Evolutionary conservation across 1,284 basidiomycete genomes (phyloP), one percentile per base, ranked within the genome.

Genomic region (Leccinum subfulvum): DNA sequence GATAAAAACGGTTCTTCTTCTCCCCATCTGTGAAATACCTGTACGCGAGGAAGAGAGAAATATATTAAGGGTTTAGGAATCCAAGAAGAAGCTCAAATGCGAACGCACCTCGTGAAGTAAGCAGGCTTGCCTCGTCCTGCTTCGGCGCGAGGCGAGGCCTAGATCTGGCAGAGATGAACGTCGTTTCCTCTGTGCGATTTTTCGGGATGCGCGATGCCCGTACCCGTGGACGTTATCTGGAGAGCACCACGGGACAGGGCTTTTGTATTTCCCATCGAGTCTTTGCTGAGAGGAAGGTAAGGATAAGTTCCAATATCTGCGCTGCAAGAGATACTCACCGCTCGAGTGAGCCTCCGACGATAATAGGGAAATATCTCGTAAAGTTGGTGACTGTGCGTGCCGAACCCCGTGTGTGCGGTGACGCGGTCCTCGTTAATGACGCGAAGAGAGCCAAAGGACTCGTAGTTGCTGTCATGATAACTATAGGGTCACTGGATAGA

Each of bases 391-490:
- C 83, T 81, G 71, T 98, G 95, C 0, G 87, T 89, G 3, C 92
- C 94, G 69, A 98, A 98, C 0, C 95, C 96, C 7, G 86, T 89
- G 3, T 77, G 73, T 4, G 91, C 79, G 2, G 84, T 84, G 28
- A 97, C 93, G 37, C 94, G 86, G 71, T 97, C 95, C 76, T 97
- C 95, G 77, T 97, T 98, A 74, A 98, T 84, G 56, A 91, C 87
- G 4, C 90, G 85, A 3, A 93, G 81, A 26, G 82, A 72, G 2
- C 90, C 86, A 65, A 82, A 91, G 6, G 80, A 78, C 49, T 84
- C 78, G 67, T 89, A 85, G 2, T 76, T 60, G 3, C 72, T 69
- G 60, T 90, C 87, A 63, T 87, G 82, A 73, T 94, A 94, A 70
- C 86, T 89, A 41, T 21, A 8, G 47, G 47, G 47, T 49, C 44